Conservation (phyloP, 176 grass and related monocot genomes). For the Lolium rigidum region DNA sequence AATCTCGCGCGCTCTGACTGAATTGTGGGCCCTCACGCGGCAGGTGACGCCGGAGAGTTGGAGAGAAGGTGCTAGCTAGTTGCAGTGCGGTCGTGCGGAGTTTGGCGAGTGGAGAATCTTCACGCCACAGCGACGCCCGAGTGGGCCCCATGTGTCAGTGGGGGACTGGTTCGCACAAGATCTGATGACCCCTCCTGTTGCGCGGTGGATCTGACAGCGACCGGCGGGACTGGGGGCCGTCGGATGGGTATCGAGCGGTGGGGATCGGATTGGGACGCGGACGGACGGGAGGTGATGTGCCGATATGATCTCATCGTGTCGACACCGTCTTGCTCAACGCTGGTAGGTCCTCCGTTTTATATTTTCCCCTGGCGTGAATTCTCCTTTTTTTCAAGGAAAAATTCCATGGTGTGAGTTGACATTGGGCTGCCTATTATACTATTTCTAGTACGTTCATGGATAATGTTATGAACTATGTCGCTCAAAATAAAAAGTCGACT, state of each 20-base stretch:
- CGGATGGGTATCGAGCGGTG: neutral
- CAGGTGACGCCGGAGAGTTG: neutral
- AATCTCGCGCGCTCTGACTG: neutral
- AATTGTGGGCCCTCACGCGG: neutral
- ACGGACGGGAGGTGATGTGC: constrained; percentile 2
- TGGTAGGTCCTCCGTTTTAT: too few relatives aligned
- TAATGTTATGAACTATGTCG: too few relatives aligned
- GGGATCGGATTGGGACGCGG: constrained; percentile 16
- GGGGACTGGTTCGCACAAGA: neutral
- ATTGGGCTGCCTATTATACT: too few relatives aligned
- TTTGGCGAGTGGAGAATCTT: constrained; percentile 26
- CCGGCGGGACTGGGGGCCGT: neutral
- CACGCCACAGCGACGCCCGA: constrained; percentile 28
- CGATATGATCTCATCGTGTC: constrained; percentile 46
- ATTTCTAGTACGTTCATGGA: too few relatives aligned
- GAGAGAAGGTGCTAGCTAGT: neutral
- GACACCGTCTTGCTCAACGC: neutral
- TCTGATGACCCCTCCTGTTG: too few relatives aligned
- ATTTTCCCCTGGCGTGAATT: too few relatives aligned
- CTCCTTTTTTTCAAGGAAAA: too few relatives aligned
- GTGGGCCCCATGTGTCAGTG: neutral
- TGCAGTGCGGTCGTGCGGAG: too few relatives aligned
- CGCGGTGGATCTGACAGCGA: constrained; percentile 4
- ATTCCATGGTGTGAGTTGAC: too few relatives aligned
- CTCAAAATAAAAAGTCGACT: too few relatives aligned